These are phyloP conservation scores for Pezicula neosporulosa DNA, from an alignment of 2,329 filamentous ascomycete genomes.

Conservation along the genomic window DNA sequence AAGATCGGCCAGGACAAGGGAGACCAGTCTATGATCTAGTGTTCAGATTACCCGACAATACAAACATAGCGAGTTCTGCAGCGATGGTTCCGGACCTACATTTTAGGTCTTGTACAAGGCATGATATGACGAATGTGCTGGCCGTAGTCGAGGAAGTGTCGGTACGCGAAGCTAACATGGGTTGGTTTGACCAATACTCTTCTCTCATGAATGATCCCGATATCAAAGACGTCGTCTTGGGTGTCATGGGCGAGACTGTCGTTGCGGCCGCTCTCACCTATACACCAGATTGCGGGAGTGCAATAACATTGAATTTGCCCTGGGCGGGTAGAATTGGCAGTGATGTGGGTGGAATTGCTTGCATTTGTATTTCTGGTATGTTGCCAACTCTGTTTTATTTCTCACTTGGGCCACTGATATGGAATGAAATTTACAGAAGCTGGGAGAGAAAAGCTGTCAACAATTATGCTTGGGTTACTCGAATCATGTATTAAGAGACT, in stretches of 20 bases:
- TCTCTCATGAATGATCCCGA: conserved; percentile 44
- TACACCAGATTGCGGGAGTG: conserved; percentile 41
- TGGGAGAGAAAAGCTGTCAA: conserved; percentile 38
- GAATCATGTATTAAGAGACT: conserved; percentile 48
- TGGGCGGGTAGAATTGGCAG: conserved; percentile 49
- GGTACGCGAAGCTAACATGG: conserved; percentile 42
- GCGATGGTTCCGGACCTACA: conserved; percentile 40
- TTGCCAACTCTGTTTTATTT: conserved; percentile 8
- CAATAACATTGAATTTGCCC: conserved; percentile 47
- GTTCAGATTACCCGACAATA: conserved; percentile 39
- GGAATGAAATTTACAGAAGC: not conserved
- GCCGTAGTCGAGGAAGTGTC: conserved; percentile 48
- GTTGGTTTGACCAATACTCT: conserved; percentile 58
- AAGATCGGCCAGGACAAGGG: conserved; percentile 41
- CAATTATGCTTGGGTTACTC: conserved; percentile 50
- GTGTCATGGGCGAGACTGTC: conserved; percentile 43
- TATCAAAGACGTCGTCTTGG: conserved; percentile 51
- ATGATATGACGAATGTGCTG: conserved; percentile 44
- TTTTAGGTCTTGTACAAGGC: conserved; percentile 20
- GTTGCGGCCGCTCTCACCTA: conserved; percentile 54
- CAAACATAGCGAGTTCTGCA: conserved; percentile 34
- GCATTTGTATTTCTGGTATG: conserved; percentile 55
- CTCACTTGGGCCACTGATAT: not conserved
- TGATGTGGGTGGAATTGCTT: conserved; percentile 56
- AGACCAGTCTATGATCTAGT: conserved; percentile 51